A percentile compares a stretch with the other conserved stretches of the same genome.
Conservation (phyloP, 2,329 filamentous ascomycete genomes). For the Pseudogymnoascus sp. region DNA sequence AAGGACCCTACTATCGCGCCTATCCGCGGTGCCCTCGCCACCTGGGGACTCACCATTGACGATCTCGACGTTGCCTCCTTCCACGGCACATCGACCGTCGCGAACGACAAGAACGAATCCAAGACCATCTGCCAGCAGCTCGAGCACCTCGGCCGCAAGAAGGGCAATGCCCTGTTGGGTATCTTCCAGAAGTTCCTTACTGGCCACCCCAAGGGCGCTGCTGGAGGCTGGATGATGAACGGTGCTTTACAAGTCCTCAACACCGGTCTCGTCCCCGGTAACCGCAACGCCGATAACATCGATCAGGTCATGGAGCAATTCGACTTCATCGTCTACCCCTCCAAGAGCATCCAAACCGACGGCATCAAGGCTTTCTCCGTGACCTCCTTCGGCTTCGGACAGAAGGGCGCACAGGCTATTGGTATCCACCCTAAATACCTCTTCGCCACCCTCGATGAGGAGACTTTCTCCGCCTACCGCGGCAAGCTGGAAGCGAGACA, state of each 20-base stretch:
- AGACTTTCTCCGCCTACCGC: constrained; percentile 73
- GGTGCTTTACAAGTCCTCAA: constrained; percentile 93
- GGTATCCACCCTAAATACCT: constrained; percentile 96
- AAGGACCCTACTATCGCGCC: constrained; percentile 88
- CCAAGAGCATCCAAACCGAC: constrained; percentile 90
- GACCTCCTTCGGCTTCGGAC: constrained; percentile 97
- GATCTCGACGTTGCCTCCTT: constrained; percentile 93
- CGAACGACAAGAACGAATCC: constrained; percentile 99
- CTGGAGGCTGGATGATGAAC: constrained; percentile 99
- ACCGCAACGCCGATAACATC: constrained; percentile 96
- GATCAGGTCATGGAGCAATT: constrained; percentile 96
- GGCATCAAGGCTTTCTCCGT: constrained; percentile 98
- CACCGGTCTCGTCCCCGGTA: constrained; percentile 86
- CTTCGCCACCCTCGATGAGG: constrained; percentile 84
- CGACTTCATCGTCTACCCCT: constrained; percentile 96
- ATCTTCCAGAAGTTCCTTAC: constrained; percentile 99
- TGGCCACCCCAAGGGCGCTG: constrained; percentile 97
- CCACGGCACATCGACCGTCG: constrained; percentile 97
- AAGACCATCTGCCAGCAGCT: constrained; percentile 95
- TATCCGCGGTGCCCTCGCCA: constrained; percentile 88
- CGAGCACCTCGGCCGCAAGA: constrained; percentile 84
- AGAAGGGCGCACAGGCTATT: constrained; percentile 96
- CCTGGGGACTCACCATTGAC: constrained; percentile 96
- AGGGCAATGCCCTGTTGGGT: constrained; percentile 91
- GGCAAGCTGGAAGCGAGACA: constrained; percentile 84